phyloP scores from a whole-genome alignment of 768 basidiomycete species.

The Kwoniella pini region DNA sequence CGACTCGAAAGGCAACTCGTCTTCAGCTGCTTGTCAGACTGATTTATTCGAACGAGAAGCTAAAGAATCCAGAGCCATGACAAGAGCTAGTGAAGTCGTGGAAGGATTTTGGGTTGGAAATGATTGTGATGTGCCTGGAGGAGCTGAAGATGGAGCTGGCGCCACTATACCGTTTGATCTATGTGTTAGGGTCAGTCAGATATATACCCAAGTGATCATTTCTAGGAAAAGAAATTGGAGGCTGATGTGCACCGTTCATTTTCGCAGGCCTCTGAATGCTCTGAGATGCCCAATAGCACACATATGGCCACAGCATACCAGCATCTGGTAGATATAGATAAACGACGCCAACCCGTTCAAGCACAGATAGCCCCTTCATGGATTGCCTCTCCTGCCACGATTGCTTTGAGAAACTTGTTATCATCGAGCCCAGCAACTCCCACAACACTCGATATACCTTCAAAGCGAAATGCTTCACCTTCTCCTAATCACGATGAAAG shows the following conservation, averaged over 20 bases:
- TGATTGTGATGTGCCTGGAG: slow-evolving; percentile 43
- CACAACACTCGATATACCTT: slow-evolving; percentile 1
- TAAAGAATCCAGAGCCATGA: slow-evolving; percentile 42
- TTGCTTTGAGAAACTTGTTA: slow-evolving; percentile 43
- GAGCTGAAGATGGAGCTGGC: slow-evolving; percentile 27
- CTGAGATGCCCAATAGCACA: slow-evolving; percentile 35
- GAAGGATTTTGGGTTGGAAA: slow-evolving; percentile 52
- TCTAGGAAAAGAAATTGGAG: no score
- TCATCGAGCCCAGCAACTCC: slow-evolving; percentile 21
- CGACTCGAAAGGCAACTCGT: slow-evolving; percentile 29
- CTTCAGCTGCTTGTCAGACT: slow-evolving; percentile 26
- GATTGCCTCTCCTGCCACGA: slow-evolving; percentile 39
- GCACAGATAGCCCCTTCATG: slow-evolving; percentile 15
- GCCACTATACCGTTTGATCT: slow-evolving; percentile 34
- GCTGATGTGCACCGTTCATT: no score
- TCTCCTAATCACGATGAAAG: slow-evolving; percentile 12
- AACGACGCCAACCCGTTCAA: slow-evolving; percentile 11
- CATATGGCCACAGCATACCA: slow-evolving; percentile 21
- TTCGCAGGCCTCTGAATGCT: slow-evolving; percentile 36
- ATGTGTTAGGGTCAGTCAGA: slow-evolving; percentile 28
- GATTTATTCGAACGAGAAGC: slow-evolving; percentile 52
- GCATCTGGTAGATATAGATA: slow-evolving; percentile 34
- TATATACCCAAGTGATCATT: no score
- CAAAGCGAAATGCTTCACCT: slow-evolving; percentile 32
- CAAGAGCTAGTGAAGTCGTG: slow-evolving; percentile 47